Evolutionary conservation across 768 basidiomycete species (phyloP), one percentile per base, ranked within the genome.

Genomic region (Dacryopinax spathularia): DNA sequence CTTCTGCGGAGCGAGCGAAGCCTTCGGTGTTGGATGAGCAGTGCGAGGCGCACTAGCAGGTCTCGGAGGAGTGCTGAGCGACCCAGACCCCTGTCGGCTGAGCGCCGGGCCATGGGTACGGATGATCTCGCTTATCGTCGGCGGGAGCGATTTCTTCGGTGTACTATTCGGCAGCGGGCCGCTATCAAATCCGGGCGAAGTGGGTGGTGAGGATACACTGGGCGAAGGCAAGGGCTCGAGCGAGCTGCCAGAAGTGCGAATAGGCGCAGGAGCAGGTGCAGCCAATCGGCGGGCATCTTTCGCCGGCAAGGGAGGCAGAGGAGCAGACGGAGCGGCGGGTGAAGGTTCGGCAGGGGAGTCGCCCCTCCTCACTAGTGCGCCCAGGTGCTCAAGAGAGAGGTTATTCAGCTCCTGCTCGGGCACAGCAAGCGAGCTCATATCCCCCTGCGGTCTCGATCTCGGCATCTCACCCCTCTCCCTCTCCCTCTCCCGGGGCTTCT

Each of bases 111-210:
- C 84, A 75, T 91, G 84, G 29, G 81, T 81, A 31, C 87, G 84
- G 65, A 93, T 92, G 65, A 93, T 93, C 63, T 93, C 90, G 37
- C 86, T 87, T 71, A 93, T 93, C 15, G 89, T 88, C 56, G 91
- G 90, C 6, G 84, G 82, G 60, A 86, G 71, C 20, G 76, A 76
- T 72, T 82, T 70, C 68, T 63, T 63, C 3, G 48, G 29, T 29
- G 48, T 31, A 29, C 43, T 22, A 7, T 9, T 22, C 43, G 22
- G 43, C 25, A 20, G 25, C 48, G 6, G 29, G 48, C 48, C 48
- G 48, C 13, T 56, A 10, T 56, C 48, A 18, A 27, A 56, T 29
- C 48, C 48, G 9, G 48, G 48, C 48, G 48, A 56, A 56, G 48
- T 56, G 31, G 48, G 48, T 13, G 48, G 48, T 10, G 48, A 56